Base-by-base conservation (phyloP, 2,329 filamentous ascomycete species). In the Truncatella angustata region DNA sequence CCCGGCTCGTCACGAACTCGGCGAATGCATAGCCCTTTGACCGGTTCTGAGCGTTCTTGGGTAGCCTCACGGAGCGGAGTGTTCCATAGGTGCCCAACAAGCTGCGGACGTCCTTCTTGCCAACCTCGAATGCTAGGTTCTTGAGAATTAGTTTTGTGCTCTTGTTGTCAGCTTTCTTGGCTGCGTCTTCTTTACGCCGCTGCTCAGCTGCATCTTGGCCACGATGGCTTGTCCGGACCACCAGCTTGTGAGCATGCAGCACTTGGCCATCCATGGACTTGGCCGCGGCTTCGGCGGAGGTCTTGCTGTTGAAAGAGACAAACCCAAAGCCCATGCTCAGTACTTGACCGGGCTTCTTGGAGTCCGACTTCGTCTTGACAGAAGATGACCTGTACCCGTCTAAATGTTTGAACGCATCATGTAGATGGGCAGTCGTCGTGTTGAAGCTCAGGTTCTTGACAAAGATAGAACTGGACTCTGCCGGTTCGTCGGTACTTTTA, bases 281-380 rank as follows among this genome's bases (percentile, higher is more conserved):
- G 53, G 91, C 76, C 21, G 93, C 94, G 42, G 88, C 86, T 59
- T 90, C 83, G 1, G 94, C 93, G 63, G 92, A 83, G 36, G 79
- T 81, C 64, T 90, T 90, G 59, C 81, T 86, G 54, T 80, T 82
- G 72, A 97, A 99, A 63, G 96, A 91, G 54, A 91, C 83, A 69
- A 99, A 99, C 40, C 92, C 94, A 67, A 96, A 99, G 34, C 94
- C 94, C 92, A 97, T 97, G 67, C 92, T 97, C 50, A 99, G 82
- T 4, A 88, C 81, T 70, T 96, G 87, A 7, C 89, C 90, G 16
- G 90, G 86, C 65, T 88, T 89, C 76, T 96, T 97, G n/a, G 91
- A 83, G 66, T 99, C 91, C 35, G 85, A 82, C 73, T 95, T 96
- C 21, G 91, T 97, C 75, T 97, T 97, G 59, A 99, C 91, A 58